Conservation (phyloP, 2,329 filamentous ascomycete species). For the Exophiala viscosa region DNA sequence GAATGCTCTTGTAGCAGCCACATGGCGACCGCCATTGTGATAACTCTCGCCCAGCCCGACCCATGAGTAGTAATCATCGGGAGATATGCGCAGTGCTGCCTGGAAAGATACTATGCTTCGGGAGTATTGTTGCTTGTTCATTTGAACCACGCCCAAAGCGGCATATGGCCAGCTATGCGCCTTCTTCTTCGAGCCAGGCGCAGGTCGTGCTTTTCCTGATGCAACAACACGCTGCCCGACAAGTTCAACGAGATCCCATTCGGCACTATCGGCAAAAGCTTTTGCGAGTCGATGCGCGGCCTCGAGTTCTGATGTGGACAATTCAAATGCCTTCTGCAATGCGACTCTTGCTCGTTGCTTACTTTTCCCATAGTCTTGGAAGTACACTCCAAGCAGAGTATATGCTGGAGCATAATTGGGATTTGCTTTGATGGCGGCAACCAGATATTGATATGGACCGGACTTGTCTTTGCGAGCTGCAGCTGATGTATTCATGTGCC, state of each 20-base stretch:
- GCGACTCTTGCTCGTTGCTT: slow-evolving; percentile 82
- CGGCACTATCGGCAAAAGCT: slow-evolving; percentile 80
- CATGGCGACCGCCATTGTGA: slow-evolving; percentile 85
- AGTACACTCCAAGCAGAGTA: slow-evolving; percentile 84
- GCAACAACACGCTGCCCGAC: slow-evolving; percentile 87
- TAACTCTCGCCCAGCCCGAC: slow-evolving; percentile 97
- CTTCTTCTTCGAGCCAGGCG: slow-evolving; percentile 88
- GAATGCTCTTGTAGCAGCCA: slow-evolving; percentile 91
- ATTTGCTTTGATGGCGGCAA: slow-evolving; percentile 79
- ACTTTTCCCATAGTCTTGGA: slow-evolving; percentile 85
- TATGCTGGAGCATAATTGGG: slow-evolving; percentile 87
- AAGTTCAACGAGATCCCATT: slow-evolving; percentile 95
- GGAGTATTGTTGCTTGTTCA: slow-evolving; percentile 88
- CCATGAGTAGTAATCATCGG: slow-evolving; percentile 90
- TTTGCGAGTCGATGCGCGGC: slow-evolving; percentile 83
- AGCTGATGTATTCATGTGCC: slow-evolving; percentile 74
- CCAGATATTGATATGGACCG: slow-evolving; percentile 78
- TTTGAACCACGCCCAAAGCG: slow-evolving; percentile 85
- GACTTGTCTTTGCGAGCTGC: slow-evolving; percentile 73
- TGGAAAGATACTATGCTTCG: slow-evolving; percentile 91
- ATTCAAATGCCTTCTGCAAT: slow-evolving; percentile 92
- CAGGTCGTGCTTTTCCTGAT: slow-evolving; percentile 85
- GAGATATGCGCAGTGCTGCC: slow-evolving; percentile 75
- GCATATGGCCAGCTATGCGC: slow-evolving; percentile 95
- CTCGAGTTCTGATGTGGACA: slow-evolving; percentile 79